Base-by-base conservation (phyloP, 805 yeast species). In the Kodamaea leandrae region DNA sequence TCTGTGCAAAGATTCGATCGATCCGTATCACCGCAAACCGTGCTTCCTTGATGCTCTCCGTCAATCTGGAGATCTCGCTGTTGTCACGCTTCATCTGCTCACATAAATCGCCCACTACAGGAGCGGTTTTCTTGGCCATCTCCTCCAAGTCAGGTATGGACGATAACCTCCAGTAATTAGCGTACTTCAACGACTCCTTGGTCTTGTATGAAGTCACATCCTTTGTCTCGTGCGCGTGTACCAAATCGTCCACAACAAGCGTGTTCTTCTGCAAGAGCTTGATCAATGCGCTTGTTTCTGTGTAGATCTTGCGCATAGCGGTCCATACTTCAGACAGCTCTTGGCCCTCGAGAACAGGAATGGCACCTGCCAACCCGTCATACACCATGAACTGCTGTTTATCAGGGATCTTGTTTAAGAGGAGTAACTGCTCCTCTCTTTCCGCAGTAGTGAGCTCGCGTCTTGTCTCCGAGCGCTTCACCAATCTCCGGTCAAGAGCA, bases 1-100 rank as follows among this genome's bases (percentile, higher is more conserved):
- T 47, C 37, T 62, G 64, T 6, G 53, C 44, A 4, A 67, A 40
- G 13, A 65, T 44, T 37, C 51, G 54, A 34, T 60, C 65, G 19
- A 66, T 42, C 16, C 49, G 47, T 6, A 49, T 43, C 28, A 52
- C 51, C 30, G 45, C 45, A 16, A 33, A 20, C 25, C 54, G 55
- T 14, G 48, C 30, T 12, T 43, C 46, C 17, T 55, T 48, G 13
- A 58, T 32, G 29, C 37, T 39, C 18, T 37, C 39, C 13, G 45
- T 28, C 24, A 53, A 43, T n/a, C 44, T 36, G 12, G 24, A 20
- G 14, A 46, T 32, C 17, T 39, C 29, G 12, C 38, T 20, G 10
- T 45, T 39, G 10, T 40, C 42, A 23, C 28, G 21, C 8, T 36
- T 21, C 5, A 29, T 28, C 25, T 19, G 14, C 6, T 35, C 19